Evolutionary conservation across 2,329 filamentous ascomycete genomes (phyloP).

Genomic region (Tolypocladium album): DNA sequence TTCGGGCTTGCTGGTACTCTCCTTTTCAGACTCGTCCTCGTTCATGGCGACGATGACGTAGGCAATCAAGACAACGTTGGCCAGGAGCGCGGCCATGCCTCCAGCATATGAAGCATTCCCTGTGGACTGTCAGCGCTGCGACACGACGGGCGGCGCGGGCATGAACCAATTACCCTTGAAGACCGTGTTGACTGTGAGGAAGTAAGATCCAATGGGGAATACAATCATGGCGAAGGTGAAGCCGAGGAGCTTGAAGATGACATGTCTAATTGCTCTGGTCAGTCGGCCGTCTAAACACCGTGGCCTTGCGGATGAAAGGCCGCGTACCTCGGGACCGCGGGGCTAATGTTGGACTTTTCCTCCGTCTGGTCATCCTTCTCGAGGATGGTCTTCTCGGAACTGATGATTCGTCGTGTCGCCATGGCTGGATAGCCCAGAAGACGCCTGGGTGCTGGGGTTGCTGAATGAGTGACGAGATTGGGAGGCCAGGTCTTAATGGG

Average conservation of each 20-base stretch:
- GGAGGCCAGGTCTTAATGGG: neutral
- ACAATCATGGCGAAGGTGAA: conserved; percentile 91
- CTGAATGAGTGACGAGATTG: neutral
- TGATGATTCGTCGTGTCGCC: conserved; percentile 58
- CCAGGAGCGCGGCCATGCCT: conserved; percentile 73
- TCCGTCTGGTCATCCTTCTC: conserved; percentile 43
- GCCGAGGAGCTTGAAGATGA: conserved; percentile 80
- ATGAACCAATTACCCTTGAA: conserved; percentile 54
- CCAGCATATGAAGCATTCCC: conserved; percentile 86
- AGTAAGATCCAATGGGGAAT: conserved; percentile 81
- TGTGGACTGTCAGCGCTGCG: conserved; percentile 22
- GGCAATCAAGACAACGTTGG: conserved; percentile 81
- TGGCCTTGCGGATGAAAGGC: neutral
- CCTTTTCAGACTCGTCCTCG: conserved; percentile 56
- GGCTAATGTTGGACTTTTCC: conserved; percentile 62
- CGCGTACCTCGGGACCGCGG: conserved; percentile 72
- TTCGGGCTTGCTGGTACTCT: conserved; percentile 30
- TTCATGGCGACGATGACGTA: conserved; percentile 88
- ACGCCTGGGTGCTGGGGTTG: neutral
- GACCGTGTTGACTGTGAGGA: conserved; percentile 62
- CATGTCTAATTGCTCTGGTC: conserved; percentile 41
- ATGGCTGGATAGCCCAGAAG: conserved; percentile 31
- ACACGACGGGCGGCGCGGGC: neutral
- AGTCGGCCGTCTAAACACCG: neutral
- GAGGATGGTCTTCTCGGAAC: conserved; percentile 55